Conservation (phyloP, 176 grass and related monocot genomes). For the Leersia perrieri region DNA sequence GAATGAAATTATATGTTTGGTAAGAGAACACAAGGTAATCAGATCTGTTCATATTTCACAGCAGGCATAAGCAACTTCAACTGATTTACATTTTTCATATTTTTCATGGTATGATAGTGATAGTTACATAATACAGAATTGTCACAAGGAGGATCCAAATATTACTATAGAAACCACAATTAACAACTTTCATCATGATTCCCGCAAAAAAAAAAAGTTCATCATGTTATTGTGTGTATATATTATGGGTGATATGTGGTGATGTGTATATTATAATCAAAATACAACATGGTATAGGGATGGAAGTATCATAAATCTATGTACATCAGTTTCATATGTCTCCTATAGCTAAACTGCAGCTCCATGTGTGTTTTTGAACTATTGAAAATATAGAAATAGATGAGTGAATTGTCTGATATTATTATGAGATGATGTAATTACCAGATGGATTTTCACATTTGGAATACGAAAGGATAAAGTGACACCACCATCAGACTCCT, state of each 20-base stretch:
- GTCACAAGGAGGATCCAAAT: background rate
- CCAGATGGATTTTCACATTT: conserved; percentile 53
- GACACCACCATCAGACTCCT: conserved; percentile 32
- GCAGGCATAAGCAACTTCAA: conserved; percentile 19
- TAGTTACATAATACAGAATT: background rate
- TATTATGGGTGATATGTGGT: background rate
- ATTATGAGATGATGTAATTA: conserved; percentile 40
- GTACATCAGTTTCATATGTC: conserved; percentile 1
- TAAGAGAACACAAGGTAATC: conserved; percentile 25
- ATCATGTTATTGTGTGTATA: conserved; percentile 11
- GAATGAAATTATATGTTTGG: conserved; percentile 27
- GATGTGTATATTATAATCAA: background rate
- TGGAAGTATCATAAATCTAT: conserved; percentile 12
- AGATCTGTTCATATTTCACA: conserved; percentile 1
- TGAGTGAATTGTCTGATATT: conserved; percentile 3
- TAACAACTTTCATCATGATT: too few relatives aligned
- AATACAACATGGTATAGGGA: background rate
- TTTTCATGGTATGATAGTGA: background rate
- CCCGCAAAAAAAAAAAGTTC: background rate
- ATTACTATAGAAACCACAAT: conserved; percentile 14
- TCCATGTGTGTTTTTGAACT: conserved; percentile 8
- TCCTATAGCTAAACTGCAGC: conserved; percentile 22
- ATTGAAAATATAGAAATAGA: background rate
- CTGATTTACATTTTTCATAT: conserved; percentile 16
- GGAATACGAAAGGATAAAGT: conserved; percentile 36